phyloP scores from a whole-genome alignment of 1,139 yeast species.

The Debaryomyces sp. region DNA sequence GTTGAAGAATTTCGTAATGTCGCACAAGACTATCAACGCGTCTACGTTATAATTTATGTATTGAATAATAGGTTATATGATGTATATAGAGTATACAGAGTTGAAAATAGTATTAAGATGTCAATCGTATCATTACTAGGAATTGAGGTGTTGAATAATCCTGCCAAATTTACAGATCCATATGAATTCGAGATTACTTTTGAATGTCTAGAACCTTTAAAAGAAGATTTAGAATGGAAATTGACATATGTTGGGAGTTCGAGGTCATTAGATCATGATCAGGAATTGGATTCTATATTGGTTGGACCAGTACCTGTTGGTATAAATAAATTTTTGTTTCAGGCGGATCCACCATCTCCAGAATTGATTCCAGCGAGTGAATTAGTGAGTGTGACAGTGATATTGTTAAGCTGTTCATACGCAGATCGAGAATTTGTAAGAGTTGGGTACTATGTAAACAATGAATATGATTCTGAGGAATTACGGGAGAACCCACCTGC shows the following conservation, averaged over 20 bases:
- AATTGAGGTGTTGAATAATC: conserved; percentile 90
- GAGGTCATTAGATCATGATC: conserved; percentile 91
- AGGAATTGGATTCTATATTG: conserved; percentile 88
- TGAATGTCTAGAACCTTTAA: conserved; percentile 91
- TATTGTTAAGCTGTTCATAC: conserved; percentile 87
- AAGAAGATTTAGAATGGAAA: conserved; percentile 96
- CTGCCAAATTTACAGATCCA: conserved; percentile 91
- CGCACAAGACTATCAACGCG: neutral
- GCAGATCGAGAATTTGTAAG: conserved; percentile 93
- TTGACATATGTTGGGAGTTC: conserved; percentile 96
- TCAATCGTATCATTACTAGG: conserved; percentile 93
- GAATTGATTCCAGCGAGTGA: conserved; percentile 95
- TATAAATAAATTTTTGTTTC: conserved; percentile 85
- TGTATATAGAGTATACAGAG: neutral
- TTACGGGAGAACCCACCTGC: conserved; percentile 91
- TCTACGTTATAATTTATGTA: neutral
- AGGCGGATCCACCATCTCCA: conserved; percentile 96
- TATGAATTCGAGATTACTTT: conserved; percentile 97
- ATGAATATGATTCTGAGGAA: conserved; percentile 93
- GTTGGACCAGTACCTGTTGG: conserved; percentile 99
- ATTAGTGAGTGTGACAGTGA: conserved; percentile 92
- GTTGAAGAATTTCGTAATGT: neutral
- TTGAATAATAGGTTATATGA: neutral
- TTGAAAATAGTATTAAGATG: conserved; percentile 44
- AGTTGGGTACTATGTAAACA: conserved; percentile 96